These are phyloP conservation scores for Bodo saltans DNA, from an alignment of 78 protist species.

Conservation along the genomic window DNA sequence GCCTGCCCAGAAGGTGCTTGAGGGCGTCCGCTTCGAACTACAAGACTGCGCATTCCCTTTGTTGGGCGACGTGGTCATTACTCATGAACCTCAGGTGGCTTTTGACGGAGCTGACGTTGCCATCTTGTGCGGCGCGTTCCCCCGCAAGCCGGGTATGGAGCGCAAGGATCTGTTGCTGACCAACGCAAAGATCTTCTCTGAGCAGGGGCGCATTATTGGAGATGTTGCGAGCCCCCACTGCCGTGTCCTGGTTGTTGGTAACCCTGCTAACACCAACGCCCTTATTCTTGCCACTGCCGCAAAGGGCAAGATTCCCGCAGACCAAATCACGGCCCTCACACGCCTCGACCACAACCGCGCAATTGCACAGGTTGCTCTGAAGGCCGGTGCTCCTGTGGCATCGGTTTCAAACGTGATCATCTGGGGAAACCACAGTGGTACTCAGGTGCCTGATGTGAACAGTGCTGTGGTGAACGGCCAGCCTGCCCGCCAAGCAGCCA, in stretches of 20 bases:
- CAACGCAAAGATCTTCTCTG: constrained; percentile 79
- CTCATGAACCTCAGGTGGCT: constrained; percentile 35
- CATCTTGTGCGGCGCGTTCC: constrained; percentile 86
- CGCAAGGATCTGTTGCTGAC: constrained; percentile 76
- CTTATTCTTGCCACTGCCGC: constrained; percentile 59
- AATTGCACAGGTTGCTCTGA: constrained; percentile 36
- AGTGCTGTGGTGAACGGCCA: neutral
- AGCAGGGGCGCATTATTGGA: constrained; percentile 72
- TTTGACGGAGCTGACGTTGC: constrained; percentile 57
- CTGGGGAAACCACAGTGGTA: constrained; percentile 92
- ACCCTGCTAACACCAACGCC: constrained; percentile 95
- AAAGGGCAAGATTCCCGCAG: constrained; percentile 39
- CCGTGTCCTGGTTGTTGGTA: constrained; percentile 84
- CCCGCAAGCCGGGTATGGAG: constrained; percentile 91
- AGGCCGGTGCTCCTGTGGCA: constrained; percentile 36
- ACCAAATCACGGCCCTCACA: constrained; percentile 82
- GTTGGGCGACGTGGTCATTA: constrained; percentile 12
- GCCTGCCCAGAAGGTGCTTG: constrained; percentile 44
- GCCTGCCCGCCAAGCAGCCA: constrained; percentile 9
- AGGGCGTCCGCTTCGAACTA: constrained; percentile 59
- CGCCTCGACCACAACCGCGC: constrained; percentile 91
- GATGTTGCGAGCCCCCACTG: constrained; percentile 47
- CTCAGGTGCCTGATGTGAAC: constrained; percentile 25
- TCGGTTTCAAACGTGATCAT: constrained; percentile 65
- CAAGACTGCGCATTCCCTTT: constrained; percentile 52